Evolutionary conservation across 176 grass and related monocot genomes (phyloP), one percentile per base, ranked within the genome.

Genomic region (Poa annua): DNA sequence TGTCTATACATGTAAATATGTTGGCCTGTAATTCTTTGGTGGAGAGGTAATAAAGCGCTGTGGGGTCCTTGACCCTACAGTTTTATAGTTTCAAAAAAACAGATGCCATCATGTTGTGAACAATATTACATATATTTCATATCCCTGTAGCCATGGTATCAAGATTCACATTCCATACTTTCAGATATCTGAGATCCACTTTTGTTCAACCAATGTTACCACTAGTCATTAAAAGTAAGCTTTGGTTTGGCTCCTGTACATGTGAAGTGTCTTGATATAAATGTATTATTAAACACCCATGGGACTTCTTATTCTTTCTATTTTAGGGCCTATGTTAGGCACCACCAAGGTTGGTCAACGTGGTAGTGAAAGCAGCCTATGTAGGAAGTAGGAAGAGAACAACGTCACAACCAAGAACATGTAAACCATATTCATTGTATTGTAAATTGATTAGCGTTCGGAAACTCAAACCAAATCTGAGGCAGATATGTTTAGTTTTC

Each of bases 181-280:
- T 25, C 12, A 48, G 11, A n/a, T 16, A 52, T 53, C 29, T n/a
- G 50, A 21, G 48, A 80, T 66, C 32, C 53, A 29, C 12, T 55
- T 67, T 66, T 56, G 1, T 26, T 78, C 34, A 72, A 71, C 45
- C 38, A 64, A 52, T 35, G 77, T 3, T 66, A 79, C 56, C 9
- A 11, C 8, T 50, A 57, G 11, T 11, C 39, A 68, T 29, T 73
- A 64, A 7, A 80, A 54, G 10, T 48, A 66, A 66, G 51, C 54
- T 62, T 62, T 45, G 62, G 21, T 71, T 73, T 79, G 54, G 32
- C 49, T 73, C 45, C 16, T 80, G n/a, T 60, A 35, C 53, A 64
- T 39, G 64, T 22, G 57, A 85, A 78, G 67, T 61, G 36, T 21
- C 56, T 26, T 25, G 3, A 57, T 1, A 79, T 11, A 51, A 48